Conservation (phyloP, 139 green algal species). For the Auxenochlorella pyrenoidosa region DNA sequence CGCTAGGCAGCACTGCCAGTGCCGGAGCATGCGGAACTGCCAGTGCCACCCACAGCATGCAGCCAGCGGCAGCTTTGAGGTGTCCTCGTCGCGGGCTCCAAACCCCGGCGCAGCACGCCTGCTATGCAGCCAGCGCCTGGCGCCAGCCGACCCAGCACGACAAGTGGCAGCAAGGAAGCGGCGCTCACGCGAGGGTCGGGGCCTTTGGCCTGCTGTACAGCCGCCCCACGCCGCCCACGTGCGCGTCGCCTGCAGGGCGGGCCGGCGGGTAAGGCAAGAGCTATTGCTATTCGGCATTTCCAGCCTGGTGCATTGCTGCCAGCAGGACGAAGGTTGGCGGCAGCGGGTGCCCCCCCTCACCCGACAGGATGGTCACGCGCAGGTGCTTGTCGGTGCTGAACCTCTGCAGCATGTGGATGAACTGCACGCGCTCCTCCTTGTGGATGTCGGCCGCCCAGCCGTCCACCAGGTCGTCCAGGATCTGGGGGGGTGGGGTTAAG, state of each 20-base stretch:
- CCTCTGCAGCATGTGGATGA: conserved; percentile 54
- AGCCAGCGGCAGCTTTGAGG: too few relatives aligned
- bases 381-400: conserved; percentile 21
- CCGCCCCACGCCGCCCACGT: conserved; percentile 18
- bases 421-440: conserved; percentile 45
- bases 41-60: neutral
- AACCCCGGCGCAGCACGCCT: too few relatives aligned
- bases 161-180: neutral
- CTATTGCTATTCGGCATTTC: too few relatives aligned
- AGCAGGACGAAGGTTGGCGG: neutral
- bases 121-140: too few relatives aligned
- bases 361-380: conserved; percentile 39
- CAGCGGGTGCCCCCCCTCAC: neutral
- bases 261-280: too few relatives aligned
- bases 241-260: neutral
- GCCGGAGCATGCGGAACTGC: too few relatives aligned
- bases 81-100: too few relatives aligned
- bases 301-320: neutral
- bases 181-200: neutral
- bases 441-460: conserved; percentile 47
- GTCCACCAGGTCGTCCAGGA: conserved; percentile 55
- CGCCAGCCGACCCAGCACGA: too few relatives aligned
- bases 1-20: too few relatives aligned
- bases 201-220: conserved; percentile 1
- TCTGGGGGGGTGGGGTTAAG: neutral